These are phyloP conservation scores for Phytophthora pluvialis DNA, from an alignment of 352 stramenopile genomes.

Conservation along the genomic window DNA sequence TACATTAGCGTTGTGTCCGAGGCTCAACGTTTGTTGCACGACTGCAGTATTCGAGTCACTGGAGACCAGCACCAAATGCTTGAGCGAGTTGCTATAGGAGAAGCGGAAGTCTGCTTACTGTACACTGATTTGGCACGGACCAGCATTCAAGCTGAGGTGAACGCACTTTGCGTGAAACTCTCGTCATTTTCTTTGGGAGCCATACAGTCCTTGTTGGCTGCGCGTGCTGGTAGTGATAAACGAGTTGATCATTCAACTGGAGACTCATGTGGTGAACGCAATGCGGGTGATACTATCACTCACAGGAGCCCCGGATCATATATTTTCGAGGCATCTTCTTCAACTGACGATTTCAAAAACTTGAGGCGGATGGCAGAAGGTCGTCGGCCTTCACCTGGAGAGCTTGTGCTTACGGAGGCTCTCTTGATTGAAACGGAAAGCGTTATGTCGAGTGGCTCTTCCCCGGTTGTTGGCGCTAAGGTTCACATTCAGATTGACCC, in stretches of 20 bases:
- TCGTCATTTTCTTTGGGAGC: slow-evolving; percentile 52
- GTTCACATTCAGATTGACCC: slow-evolving; percentile 34
- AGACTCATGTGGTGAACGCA: slow-evolving; percentile 3
- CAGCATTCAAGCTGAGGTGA: slow-evolving; percentile 53
- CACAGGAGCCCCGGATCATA: background rate
- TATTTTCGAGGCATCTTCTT: slow-evolving; percentile 1
- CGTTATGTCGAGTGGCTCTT: slow-evolving; percentile 12
- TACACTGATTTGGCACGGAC: slow-evolving; percentile 38
- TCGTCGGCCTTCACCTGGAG: slow-evolving; percentile 56
- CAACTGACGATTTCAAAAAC: slow-evolving; percentile 65
- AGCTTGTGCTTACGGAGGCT: slow-evolving; percentile 69
- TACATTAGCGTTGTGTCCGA: slow-evolving; percentile 51
- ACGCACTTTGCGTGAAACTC: slow-evolving; percentile 50
- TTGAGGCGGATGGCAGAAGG: slow-evolving; percentile 59
- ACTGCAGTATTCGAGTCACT: slow-evolving; percentile 62
- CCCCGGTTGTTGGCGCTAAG: slow-evolving; percentile 14
- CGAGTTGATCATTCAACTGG: background rate
- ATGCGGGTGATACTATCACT: background rate
- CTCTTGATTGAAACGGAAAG: slow-evolving; percentile 73
- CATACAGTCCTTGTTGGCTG: slow-evolving; percentile 37
- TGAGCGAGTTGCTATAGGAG: slow-evolving; percentile 24
- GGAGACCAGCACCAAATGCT: slow-evolving; percentile 52
- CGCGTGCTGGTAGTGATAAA: background rate
- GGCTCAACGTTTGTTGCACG: slow-evolving; percentile 54
- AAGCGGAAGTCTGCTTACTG: slow-evolving; percentile 25